These are phyloP conservation scores for Leptographium radiaticola DNA, from an alignment of 2,329 filamentous ascomycete genomes.

Conservation along the genomic window DNA sequence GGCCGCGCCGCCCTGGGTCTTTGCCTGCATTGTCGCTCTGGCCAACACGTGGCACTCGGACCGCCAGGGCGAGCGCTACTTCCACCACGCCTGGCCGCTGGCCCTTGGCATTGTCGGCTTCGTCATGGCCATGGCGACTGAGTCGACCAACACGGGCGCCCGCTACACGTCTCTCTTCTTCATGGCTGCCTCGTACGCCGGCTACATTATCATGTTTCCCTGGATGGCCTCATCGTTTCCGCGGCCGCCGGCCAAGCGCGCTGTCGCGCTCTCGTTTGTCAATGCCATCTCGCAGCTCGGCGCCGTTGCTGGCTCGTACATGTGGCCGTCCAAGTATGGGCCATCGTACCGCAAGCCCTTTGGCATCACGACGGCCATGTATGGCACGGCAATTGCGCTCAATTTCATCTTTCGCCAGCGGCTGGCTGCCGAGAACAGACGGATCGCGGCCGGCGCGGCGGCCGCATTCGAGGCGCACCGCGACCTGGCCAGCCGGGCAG, in stretches of 20 bases:
- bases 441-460: no score
- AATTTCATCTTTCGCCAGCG: conserved; percentile 38
- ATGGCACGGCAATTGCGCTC: conserved; percentile 52
- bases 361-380: conserved; percentile 35
- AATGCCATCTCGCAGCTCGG: conserved; percentile 59
- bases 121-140: conserved; percentile 54
- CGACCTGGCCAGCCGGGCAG: no score
- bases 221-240: conserved; percentile 71
- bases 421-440: conserved; percentile 29
- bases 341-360: conserved; percentile 21
- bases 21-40: conserved; percentile 48
- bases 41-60: conserved; percentile 60
- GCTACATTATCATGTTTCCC: conserved; percentile 53
- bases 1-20: conserved; percentile 52
- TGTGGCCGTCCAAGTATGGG: conserved; percentile 56
- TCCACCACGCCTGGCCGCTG: conserved; percentile 40
- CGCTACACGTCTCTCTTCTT: conserved; percentile 62
- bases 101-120: conserved; percentile 46
- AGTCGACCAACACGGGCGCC: conserved; percentile 32
- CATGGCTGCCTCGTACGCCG: conserved; percentile 36
- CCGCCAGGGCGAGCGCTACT: conserved; percentile 28
- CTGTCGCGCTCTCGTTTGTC: conserved; percentile 58
- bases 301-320: conserved; percentile 50
- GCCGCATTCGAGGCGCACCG: no score
- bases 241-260: conserved; percentile 60